Percentiles rank a stretch among this genome's conserved stretches.
Conservation (phyloP, 352 stramenopile genomes). For the Pythium monospermum region DNA sequence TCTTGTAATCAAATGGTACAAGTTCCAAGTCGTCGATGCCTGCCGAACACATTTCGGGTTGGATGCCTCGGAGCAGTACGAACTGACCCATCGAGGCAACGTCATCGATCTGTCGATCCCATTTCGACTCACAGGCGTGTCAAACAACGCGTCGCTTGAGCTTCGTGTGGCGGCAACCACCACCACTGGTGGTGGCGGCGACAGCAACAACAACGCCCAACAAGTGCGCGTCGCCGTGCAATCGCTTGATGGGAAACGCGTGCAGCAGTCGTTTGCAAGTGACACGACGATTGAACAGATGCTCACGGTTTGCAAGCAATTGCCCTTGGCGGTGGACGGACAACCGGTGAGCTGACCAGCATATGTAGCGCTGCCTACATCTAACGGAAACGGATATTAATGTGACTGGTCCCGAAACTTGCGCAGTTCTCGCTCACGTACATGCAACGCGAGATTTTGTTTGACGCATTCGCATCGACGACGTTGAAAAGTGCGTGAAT, state of each 20-base stretch:
- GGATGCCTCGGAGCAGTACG: conserved; percentile 31
- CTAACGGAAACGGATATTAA: no score
- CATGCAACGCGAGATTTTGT: conserved; percentile 64
- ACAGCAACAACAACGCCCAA: conserved; percentile 18
- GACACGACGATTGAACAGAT: conserved; percentile 55
- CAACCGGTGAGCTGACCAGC: conserved; percentile 46
- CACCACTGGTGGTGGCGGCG: not conserved
- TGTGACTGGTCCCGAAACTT: no score
- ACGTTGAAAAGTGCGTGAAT: conserved; percentile 52
- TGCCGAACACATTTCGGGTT: conserved; percentile 54
- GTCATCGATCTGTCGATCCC: conserved; percentile 75
- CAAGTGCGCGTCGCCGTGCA: conserved; percentile 82
- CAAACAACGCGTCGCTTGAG: conserved; percentile 77
- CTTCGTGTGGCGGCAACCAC: conserved; percentile 30
- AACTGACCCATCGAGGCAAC: conserved; percentile 62
- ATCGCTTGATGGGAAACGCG: conserved; percentile 63
- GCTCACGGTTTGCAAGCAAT: conserved; percentile 45
- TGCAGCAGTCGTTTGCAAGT: conserved; percentile 57
- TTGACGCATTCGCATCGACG: conserved; percentile 41
- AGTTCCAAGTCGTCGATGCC: conserved; percentile 77
- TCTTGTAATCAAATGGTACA: not conserved
- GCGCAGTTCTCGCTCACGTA: conserved; percentile 82
- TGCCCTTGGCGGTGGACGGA: conserved; percentile 27
- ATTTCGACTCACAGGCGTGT: conserved; percentile 82
- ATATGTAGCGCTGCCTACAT: no score